phyloP scores from a whole-genome alignment of 1,139 yeast species.

The Scheffersomyces titani region DNA sequence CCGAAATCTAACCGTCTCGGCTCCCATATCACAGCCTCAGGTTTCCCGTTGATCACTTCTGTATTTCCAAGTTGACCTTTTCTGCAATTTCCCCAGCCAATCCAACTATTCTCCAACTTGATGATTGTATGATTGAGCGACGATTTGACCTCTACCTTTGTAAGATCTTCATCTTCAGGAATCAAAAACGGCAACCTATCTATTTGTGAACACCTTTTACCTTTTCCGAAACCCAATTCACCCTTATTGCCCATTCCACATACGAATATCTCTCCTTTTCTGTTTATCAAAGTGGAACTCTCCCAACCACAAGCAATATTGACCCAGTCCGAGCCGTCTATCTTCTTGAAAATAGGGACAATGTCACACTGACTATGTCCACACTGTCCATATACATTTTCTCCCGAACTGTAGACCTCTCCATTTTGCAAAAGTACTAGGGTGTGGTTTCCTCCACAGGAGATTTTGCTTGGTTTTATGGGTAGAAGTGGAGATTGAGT shows the following conservation, averaged over 20 bases:
- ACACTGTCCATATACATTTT: constrained; percentile 58
- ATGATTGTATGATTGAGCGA: constrained; percentile 63
- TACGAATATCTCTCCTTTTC: constrained; percentile 41
- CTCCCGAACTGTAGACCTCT: constrained; percentile 58
- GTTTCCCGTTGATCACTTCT: constrained; percentile 9
- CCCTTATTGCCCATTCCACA: constrained; percentile 73
- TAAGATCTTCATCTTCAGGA: neutral
- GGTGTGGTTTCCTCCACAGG: constrained; percentile 90
- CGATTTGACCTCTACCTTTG: constrained; percentile 30
- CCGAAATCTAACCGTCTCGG: constrained; percentile 28
- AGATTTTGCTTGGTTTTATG: constrained; percentile 39
- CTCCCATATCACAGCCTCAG: constrained; percentile 22
- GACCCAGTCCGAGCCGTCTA: constrained; percentile 37
- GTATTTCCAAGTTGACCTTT: constrained; percentile 64
- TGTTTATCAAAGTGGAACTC: constrained; percentile 55
- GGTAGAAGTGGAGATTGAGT: constrained; percentile 3
- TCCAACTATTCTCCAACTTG: constrained; percentile 42
- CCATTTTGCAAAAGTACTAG: constrained; percentile 58
- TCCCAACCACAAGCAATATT: constrained; percentile 78
- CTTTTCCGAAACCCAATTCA: constrained; percentile 65
- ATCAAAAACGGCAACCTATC: constrained; percentile 1
- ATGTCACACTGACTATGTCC: constrained; percentile 24
- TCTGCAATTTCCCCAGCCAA: constrained; percentile 84
- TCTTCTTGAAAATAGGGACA: constrained; percentile 19
- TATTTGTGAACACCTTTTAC: constrained; percentile 7